Base-by-base conservation (phyloP, 1,284 basidiomycete genomes). In the Tremellales sp. region DNA sequence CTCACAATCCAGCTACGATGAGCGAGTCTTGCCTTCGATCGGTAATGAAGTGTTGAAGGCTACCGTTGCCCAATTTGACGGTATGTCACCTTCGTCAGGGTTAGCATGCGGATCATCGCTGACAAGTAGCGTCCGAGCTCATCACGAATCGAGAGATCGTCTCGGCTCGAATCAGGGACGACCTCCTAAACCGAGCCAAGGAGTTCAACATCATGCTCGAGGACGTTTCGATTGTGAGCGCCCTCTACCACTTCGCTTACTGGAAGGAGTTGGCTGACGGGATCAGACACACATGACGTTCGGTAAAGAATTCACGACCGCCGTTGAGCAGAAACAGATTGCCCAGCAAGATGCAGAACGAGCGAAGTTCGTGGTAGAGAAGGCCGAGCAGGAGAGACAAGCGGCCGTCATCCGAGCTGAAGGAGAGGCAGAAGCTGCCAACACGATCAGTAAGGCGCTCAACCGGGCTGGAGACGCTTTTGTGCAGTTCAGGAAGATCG, bases 1-100 rank as follows among this genome's bases (percentile, higher is more conserved):
- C n/a, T n/a, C n/a, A n/a, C n/a, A n/a, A n/a, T n/a, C n/a, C 40
- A 69, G 64, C 75, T 99, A 98, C 74, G 96, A 98, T 74, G 94
- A 99, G 77, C 84, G 70, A 47, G 67, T 69, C 22, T 75, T 98
- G 39, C 90, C 91, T n/a, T 92, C 89, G 43, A 93, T 94, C 56
- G 67, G 92, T 40, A 98, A 98, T 70, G 94, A 99, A 77, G 93
- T 99, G 25, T 74, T 97, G 61, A 98, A 99, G 78, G 89, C 88
- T 48, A 97, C 94, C 53, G 96, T 99, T 0, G 94, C 94, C 11
- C 94, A 98, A 72, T 98, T 97, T 62, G 94, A 99, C 75, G 94
- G 64, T n/a, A n/a, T n/a, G n/a, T 62, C 44, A 48, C 59, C 51
- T n/a, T 6, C 1, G 19, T 31, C 19, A n/a, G 21, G 24, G 29